phyloP scores from a whole-genome alignment of 257 asterid genomes.

The Nicotiana noctiflora region DNA sequence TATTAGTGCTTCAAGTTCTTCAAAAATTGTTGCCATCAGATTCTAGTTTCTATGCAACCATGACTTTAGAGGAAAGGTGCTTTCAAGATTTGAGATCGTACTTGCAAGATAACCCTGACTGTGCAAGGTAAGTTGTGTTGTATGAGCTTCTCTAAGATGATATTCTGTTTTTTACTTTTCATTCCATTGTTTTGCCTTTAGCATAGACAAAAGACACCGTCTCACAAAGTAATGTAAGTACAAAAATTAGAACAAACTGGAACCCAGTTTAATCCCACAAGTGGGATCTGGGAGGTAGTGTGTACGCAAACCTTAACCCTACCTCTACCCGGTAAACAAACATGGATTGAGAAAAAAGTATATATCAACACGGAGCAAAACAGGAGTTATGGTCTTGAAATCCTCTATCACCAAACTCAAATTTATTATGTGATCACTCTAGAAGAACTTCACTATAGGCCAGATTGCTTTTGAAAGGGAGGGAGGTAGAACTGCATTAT shows the following conservation, averaged over 20 bases:
- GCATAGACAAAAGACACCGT: neutral
- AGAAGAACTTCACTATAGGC: neutral
- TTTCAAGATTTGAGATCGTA: conserved; percentile 62
- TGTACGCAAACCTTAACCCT: too few species aligned
- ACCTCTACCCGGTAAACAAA: neutral
- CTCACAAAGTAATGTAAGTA: neutral
- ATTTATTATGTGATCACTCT: neutral
- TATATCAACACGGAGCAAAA: neutral
- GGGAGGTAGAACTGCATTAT: neutral
- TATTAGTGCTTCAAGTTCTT: conserved; percentile 72
- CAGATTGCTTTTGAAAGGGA: neutral
- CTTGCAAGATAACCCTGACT: conserved; percentile 68
- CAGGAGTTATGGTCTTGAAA: neutral
- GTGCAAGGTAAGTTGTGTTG: conserved; percentile 46
- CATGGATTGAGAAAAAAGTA: neutral
- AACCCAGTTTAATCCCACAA: too few species aligned
- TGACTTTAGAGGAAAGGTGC: conserved; percentile 76
- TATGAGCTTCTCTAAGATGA: neutral
- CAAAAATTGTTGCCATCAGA: conserved; percentile 44
- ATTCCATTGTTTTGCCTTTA: neutral
- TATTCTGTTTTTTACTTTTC: neutral
- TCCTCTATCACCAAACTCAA: neutral
- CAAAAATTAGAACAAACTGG: neutral
- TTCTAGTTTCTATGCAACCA: conserved; percentile 26
- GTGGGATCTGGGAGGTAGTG: too few species aligned